Evolutionary conservation across 129 eudicot species (phyloP).

Genomic region (Escallonia herrerae): DNA sequence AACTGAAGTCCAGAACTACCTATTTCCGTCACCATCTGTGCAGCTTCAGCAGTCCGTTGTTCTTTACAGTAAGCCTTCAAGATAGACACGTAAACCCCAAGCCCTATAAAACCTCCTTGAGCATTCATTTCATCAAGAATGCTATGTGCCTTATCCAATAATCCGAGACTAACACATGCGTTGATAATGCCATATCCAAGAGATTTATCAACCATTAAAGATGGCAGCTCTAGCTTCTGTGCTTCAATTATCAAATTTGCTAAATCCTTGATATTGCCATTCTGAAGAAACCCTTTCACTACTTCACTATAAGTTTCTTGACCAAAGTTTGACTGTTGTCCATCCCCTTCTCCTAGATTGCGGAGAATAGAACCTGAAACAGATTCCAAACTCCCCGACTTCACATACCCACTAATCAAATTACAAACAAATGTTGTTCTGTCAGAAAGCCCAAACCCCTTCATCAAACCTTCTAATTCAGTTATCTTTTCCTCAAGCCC

Average conservation of each 20-base stretch:
- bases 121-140: conserved; percentile 85
- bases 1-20: conserved; percentile 56
- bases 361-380: conserved; percentile 11
- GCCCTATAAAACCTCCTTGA: conserved; percentile 60
- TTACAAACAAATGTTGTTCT: conserved; percentile 35
- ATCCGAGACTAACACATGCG: conserved; percentile 65
- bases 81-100: conserved; percentile 81
- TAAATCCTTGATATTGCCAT: conserved; percentile 38
- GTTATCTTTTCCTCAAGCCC: conserved; percentile 57
- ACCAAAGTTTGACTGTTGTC: conserved; percentile 7
- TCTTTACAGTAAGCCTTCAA: conserved; percentile 75
- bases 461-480: conserved; percentile 50
- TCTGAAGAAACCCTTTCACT: conserved; percentile 22
- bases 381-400: conserved; percentile 18
- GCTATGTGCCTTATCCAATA: conserved; percentile 68
- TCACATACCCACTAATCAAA: conserved; percentile 41
- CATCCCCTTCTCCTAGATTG: conserved; percentile 14
- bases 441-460: conserved; percentile 48
- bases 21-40: conserved; percentile 77
- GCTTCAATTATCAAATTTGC: conserved; percentile 68
- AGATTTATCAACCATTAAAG: conserved; percentile 40
- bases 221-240: conserved; percentile 48
- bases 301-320: conserved; percentile 19
- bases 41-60: conserved; percentile 86
- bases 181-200: conserved; percentile 67